Percentiles rank a stretch among this genome's conserved stretches.
Conservation (phyloP, 164 flowering plant genomes). For the Nymphaea thermarum region DNA sequence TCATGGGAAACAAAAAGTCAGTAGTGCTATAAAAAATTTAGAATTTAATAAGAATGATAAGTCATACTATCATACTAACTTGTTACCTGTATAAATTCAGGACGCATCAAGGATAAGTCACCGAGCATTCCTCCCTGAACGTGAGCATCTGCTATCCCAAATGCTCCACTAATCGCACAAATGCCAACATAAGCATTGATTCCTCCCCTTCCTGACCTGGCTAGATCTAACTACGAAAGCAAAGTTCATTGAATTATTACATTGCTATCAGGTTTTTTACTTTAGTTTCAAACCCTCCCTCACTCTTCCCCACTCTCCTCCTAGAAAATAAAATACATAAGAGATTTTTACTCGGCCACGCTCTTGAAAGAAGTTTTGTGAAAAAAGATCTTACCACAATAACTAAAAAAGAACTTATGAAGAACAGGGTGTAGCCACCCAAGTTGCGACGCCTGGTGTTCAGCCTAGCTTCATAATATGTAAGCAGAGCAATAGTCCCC, state of each 20-base stretch:
- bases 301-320: too few species aligned
- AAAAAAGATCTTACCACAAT: slow-evolving; percentile 6
- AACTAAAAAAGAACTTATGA: slow-evolving; percentile 5
- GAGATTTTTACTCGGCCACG: too few species aligned
- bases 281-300: too few species aligned
- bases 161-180: slow-evolving; percentile 7
- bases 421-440: slow-evolving; percentile 5
- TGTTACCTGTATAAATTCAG: slow-evolving; percentile 12
- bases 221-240: slow-evolving; percentile 7
- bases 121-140: slow-evolving; percentile 20
- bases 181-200: slow-evolving; percentile 3
- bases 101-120: slow-evolving; percentile 13
- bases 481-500: slow-evolving; percentile 38
- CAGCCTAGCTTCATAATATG: slow-evolving; percentile 51
- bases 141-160: slow-evolving; percentile 13
- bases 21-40: not conserved
- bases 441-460: slow-evolving; percentile 47
- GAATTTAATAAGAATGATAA: not conserved
- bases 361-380: not conserved
- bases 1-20: not conserved
- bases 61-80: not conserved
- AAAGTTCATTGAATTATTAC: not conserved
- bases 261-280: too few species aligned
- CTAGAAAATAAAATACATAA: too few species aligned
- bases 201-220: slow-evolving; percentile 13